A percentile compares a stretch with the other conserved stretches of the same genome.
Evolutionary conservation across 2,329 filamentous ascomycete genomes (phyloP).

Genomic region (Cladosporium austrohemisphaericum): DNA sequence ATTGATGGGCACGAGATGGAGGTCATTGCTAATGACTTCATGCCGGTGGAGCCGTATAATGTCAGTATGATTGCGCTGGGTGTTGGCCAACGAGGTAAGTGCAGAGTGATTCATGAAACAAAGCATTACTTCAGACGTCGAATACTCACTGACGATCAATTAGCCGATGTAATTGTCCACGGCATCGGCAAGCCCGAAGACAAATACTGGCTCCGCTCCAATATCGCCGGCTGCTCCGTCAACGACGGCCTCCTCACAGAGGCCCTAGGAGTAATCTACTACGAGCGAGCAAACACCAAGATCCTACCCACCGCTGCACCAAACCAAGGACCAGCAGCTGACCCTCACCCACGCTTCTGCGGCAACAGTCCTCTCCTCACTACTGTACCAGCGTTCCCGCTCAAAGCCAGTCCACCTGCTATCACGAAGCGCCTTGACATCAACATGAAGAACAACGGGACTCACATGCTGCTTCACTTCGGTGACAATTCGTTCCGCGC

Average conservation of each 20-base stretch:
- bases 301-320: conserved; percentile 26
- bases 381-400: conserved; percentile 21
- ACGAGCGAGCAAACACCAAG: conserved; percentile 53
- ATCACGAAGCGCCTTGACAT: not conserved
- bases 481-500: conserved; percentile 10
- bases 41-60: conserved; percentile 36
- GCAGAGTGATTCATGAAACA: no score
- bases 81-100: conserved; percentile 54
- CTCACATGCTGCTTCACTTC: conserved; percentile 1
- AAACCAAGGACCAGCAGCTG: conserved; percentile 19
- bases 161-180: conserved; percentile 45
- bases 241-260: conserved; percentile 43
- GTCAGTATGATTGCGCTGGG: conserved; percentile 48
- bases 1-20: conserved; percentile 46
- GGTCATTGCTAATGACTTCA: conserved; percentile 42
- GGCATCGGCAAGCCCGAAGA: conserved; percentile 23
- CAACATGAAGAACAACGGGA: conserved; percentile 6
- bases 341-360: conserved; percentile 20
- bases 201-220: conserved; percentile 36
- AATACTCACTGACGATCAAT: no score
- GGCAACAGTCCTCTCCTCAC: conserved; percentile 20
- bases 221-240: conserved; percentile 34
- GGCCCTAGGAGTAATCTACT: conserved; percentile 62
- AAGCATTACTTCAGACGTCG: no score
- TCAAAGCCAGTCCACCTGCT: conserved; percentile 21